Conservation (phyloP, 148 eudicot species). For the Rhododendron mucronatum region DNA sequence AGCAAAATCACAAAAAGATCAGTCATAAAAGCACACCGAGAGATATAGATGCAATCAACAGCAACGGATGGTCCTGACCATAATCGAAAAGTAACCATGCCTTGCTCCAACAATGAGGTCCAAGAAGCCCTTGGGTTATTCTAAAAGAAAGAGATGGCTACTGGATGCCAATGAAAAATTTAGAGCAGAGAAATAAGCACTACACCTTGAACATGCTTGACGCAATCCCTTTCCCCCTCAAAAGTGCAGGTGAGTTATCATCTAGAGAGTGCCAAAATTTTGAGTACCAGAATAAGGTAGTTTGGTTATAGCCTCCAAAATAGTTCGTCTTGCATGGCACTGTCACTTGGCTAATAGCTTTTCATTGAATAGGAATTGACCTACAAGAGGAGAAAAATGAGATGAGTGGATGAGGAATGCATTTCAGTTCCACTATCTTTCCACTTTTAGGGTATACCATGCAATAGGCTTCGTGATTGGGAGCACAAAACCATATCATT, state of each 20-base stretch:
- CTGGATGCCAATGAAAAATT: background rate
- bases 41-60: background rate
- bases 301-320: background rate
- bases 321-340: background rate
- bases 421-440: background rate
- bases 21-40: too few relatives aligned
- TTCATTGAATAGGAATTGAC: background rate
- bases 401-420: background rate
- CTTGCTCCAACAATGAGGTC: background rate
- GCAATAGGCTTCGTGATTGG: background rate
- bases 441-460: background rate
- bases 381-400: background rate
- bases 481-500: background rate
- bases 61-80: background rate
- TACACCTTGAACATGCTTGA: background rate
- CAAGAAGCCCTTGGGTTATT: background rate
- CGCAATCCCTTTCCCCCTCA: background rate
- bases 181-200: background rate
- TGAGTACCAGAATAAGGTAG: background rate
- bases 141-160: background rate
- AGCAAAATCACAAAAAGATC: background rate
- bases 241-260: background rate
- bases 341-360: background rate
- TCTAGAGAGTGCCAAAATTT: background rate
- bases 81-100: background rate